Base-by-base conservation (phyloP, 441 rosid species). In the Dalechampia spathulata region DNA sequence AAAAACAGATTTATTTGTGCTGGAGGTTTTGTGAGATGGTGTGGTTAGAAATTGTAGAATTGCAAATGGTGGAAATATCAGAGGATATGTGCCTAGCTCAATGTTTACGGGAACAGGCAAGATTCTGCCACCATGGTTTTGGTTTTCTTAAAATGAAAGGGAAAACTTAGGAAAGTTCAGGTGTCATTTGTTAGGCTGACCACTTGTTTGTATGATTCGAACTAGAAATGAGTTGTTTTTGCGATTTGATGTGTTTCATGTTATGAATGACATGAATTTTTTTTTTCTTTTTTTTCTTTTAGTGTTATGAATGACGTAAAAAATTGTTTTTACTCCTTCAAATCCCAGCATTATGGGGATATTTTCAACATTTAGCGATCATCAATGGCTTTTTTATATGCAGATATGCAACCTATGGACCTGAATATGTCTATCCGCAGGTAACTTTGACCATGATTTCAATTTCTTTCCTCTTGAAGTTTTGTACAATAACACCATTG, bases 41-140 rank as follows among this genome's bases (percentile, higher is more conserved):
- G 82, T 72, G 86, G 74, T 80, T 82, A 87, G 79, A 80, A 83
- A 77, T 81, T 82, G 84, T 89, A 78, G 89, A 82, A 78, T 62
- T 69, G 63, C 67, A 70, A 72, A 78, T 75, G 58, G 41, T 73
- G 75, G 69, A 74, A 76, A 75, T 75, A 70, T 73, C 78, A 46
- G 82, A 67, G 75, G 82, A 79, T 77, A 64, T 73, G 44, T 83
- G 74, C 75, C 72, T 69, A 64, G 76, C 75, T 75, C 82, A 80
- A 58, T 85, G 73, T 75, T 78, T 75, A 65, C 73, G 76, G n/a
- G 63, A 69, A 72, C 78, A 77, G 76, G 86, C 96, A 81, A 78
- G 83, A 76, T 78, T 74, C n/a, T n/a, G n/a, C n/a, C n/a, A n/a
- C n/a, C n/a, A 50, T 62, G 65, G 40, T 67, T 53, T 10, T 73